Evolutionary conservation across 257 asterid genomes (phyloP).

Genomic region (Nicotiana knightiana): DNA sequence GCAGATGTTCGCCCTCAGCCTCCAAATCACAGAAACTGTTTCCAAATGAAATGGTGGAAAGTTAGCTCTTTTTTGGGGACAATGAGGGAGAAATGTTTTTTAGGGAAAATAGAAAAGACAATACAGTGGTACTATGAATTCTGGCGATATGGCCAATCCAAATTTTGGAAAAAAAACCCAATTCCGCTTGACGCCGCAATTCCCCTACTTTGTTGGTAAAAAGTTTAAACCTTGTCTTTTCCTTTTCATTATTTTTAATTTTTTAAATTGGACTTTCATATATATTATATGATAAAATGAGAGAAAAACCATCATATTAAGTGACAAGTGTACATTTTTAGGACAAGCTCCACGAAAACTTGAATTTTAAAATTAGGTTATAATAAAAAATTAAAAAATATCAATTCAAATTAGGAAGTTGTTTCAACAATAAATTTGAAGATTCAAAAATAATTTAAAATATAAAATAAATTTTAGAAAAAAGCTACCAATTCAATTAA

Average conservation of each 20-base stretch:
- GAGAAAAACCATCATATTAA: too few species aligned
- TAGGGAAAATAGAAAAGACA: not conserved
- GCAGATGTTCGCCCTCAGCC: not conserved
- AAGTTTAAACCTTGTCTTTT: not conserved
- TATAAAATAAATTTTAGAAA: too few species aligned
- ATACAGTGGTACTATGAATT: not conserved
- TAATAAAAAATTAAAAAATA: too few species aligned
- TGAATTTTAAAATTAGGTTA: too few species aligned
- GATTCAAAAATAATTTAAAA: too few species aligned
- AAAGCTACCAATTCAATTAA: too few species aligned
- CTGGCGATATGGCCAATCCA: not conserved
- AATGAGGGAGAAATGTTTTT: not conserved
- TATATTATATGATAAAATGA: too few species aligned
- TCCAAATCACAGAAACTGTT: not conserved
- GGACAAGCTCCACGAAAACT: too few species aligned
- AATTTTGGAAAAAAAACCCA: not conserved
- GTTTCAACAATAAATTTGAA: too few species aligned
- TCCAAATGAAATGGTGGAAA: not conserved
- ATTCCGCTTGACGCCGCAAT: not conserved
- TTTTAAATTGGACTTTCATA: too few species aligned
- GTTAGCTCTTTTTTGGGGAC: not conserved
- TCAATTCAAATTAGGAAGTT: too few species aligned
- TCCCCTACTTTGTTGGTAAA: not conserved
- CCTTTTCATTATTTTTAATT: not conserved
- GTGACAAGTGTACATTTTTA: too few species aligned